These are phyloP conservation scores for Umbelopsis isabellina DNA, from an alignment of 192 early-diverging fungal genomes.

Conservation along the genomic window DNA sequence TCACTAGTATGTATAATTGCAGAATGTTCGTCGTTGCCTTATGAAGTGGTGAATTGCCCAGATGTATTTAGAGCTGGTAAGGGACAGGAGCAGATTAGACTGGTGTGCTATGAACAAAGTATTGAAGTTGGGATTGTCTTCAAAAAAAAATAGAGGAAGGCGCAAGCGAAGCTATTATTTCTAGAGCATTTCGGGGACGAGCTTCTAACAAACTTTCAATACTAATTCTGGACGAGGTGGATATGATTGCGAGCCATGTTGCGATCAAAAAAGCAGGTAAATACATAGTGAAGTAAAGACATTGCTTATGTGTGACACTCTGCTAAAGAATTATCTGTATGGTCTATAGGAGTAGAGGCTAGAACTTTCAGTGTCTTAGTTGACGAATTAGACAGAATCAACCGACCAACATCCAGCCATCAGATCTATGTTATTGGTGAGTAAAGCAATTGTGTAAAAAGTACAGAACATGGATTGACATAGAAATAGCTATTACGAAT, in stretches of 20 bases:
- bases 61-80: conserved; percentile 54
- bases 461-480: not conserved
- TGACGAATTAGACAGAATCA: conserved; percentile 47
- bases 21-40: conserved; percentile 49
- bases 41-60: conserved; percentile 48
- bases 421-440: conserved; percentile 54
- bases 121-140: too few relatives aligned
- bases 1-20: not conserved
- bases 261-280: conserved; percentile 39
- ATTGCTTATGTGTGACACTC: not conserved
- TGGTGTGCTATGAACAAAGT: too few relatives aligned
- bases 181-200: conserved; percentile 39
- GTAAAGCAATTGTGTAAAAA: not conserved
- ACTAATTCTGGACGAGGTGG: conserved; percentile 60
- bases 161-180: conserved; percentile 53
- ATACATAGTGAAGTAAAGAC: not conserved
- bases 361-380: conserved; percentile 45
- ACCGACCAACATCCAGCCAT: conserved; percentile 22
- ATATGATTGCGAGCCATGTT: conserved; percentile 51
- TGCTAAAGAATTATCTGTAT: not conserved
- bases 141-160: conserved; percentile 49
- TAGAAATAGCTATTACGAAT: conserved; percentile 50
- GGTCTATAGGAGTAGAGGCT: conserved; percentile 44
- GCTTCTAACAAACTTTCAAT: conserved; percentile 41
- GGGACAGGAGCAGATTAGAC: not conserved